Conservation (phyloP, 805 yeast species). For the Barnettozyma wickerhamii region DNA sequence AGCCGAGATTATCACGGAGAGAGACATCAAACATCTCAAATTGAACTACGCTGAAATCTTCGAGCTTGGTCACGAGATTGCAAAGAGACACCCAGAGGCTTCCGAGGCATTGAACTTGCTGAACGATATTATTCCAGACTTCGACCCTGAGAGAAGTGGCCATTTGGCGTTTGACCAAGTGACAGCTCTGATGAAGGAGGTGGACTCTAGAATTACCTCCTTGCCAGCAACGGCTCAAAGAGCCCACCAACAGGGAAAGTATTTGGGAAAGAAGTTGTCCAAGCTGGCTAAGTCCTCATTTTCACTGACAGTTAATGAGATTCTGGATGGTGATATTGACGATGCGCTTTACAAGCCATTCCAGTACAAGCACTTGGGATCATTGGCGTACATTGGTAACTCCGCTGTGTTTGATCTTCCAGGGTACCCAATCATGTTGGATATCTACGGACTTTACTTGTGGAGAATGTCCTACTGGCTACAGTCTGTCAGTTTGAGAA, state of each 20-base stretch:
- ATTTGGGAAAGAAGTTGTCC: conserved; percentile 56
- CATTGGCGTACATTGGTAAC: conserved; percentile 65
- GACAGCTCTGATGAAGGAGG: conserved; percentile 43
- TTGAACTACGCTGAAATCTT: conserved; percentile 45
- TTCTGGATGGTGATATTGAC: conserved; percentile 52
- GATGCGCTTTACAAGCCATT: conserved; percentile 54
- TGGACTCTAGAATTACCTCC: conserved; percentile 60
- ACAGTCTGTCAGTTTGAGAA: conserved; percentile 60
- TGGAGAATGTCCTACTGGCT: conserved; percentile 73
- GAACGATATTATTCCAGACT: conserved; percentile 47
- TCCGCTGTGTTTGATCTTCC: conserved; percentile 65
- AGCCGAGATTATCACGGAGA: conserved; percentile 40
- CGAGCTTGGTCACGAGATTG: conserved; percentile 43
- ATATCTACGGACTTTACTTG: conserved; percentile 63
- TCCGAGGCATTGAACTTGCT: conserved; percentile 49
- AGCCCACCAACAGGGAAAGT: conserved; percentile 67
- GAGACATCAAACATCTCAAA: conserved; percentile 45
- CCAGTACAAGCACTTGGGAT: conserved; percentile 59
- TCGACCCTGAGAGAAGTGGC: conserved; percentile 45
- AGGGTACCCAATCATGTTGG: conserved; percentile 61
- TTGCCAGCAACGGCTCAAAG: conserved; percentile 74
- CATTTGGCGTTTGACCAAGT: conserved; percentile 50
- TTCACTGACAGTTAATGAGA: conserved; percentile 39
- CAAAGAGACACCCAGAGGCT: conserved; percentile 52
- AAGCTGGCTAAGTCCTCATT: conserved; percentile 44